phyloP scores from a whole-genome alignment of 2,329 filamentous ascomycete species.

The Pseudocercospora crystallina region DNA sequence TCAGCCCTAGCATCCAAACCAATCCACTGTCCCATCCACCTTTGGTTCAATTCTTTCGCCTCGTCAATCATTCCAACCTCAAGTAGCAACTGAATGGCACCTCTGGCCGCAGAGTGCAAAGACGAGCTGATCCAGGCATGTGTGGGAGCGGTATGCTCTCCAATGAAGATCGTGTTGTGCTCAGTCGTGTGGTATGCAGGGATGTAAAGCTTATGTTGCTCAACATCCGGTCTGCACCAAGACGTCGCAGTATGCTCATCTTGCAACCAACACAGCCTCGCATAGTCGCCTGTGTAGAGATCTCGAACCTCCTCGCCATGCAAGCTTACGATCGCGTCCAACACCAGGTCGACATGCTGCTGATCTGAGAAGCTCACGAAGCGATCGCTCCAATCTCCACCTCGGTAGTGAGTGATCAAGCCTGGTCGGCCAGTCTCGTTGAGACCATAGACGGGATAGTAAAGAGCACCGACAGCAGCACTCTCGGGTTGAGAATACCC shows the following conservation, averaged over 20 bases:
- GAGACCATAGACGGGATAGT: slow-evolving; percentile 65
- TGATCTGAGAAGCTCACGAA: slow-evolving; percentile 47
- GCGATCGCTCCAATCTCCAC: slow-evolving; percentile 14
- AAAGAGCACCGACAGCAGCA: slow-evolving; percentile 59
- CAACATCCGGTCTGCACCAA: slow-evolving; percentile 58
- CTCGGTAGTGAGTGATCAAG: slow-evolving; percentile 43
- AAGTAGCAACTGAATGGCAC: slow-evolving; percentile 61
- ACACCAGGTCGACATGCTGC: slow-evolving; percentile 61
- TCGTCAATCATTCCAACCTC: slow-evolving; percentile 65
- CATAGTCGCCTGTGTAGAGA: slow-evolving; percentile 45
- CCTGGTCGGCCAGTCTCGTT: slow-evolving; percentile 60
- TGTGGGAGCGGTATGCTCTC: slow-evolving; percentile 66
- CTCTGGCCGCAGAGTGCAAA: slow-evolving; percentile 64
- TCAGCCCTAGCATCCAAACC: not conserved
- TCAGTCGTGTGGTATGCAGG: slow-evolving; percentile 70
- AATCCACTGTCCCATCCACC: slow-evolving; percentile 69
- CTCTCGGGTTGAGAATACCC: slow-evolving; percentile 62
- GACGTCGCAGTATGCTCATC: slow-evolving; percentile 27
- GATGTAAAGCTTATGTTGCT: slow-evolving; percentile 67
- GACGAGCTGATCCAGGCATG: slow-evolving; percentile 68
- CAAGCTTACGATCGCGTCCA: slow-evolving; percentile 64
- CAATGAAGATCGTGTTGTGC: slow-evolving; percentile 60
- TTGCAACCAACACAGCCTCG: slow-evolving; percentile 17
- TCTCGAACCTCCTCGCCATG: slow-evolving; percentile 59
- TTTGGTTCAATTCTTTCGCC: slow-evolving; percentile 60